phyloP scores from a whole-genome alignment of 208 protist species.

The Porcisia hertigi region DNA sequence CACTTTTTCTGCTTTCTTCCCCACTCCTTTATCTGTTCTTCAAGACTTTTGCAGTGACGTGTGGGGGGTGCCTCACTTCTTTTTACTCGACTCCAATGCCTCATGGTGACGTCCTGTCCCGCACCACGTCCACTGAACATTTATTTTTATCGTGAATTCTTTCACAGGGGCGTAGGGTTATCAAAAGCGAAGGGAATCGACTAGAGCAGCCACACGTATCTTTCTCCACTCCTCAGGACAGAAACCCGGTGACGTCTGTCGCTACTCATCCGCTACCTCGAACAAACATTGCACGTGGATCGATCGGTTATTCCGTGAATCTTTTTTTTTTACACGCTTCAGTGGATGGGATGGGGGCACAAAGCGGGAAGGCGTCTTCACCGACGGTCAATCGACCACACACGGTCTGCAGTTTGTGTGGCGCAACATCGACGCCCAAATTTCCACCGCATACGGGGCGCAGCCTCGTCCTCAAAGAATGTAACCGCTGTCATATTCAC shows the following conservation, averaged over 20 bases:
- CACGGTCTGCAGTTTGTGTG: constrained; percentile 17
- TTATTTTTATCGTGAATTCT: background rate
- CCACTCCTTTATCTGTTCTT: background rate
- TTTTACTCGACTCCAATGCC: background rate
- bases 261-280: background rate
- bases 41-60: background rate
- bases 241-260: background rate
- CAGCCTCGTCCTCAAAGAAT: background rate
- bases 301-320: background rate
- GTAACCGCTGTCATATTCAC: constrained; percentile 26
- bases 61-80: background rate
- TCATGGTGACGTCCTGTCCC: background rate
- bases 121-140: constrained; percentile 1
- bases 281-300: constrained; percentile 2
- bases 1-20: background rate
- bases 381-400: background rate
- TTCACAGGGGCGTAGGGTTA: background rate
- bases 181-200: constrained; percentile 1
- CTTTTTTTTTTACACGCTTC: background rate
- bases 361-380: constrained; percentile 10
- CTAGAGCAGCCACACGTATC: background rate
- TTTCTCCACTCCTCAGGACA: background rate
- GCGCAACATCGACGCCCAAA: background rate
- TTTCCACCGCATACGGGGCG: background rate
- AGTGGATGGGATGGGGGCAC: constrained; percentile 17